Percentiles rank a stretch among this genome's conserved stretches.
phyloP scores from a whole-genome alignment of 805 yeast genomes.

The Schizosaccharomyces lindneri region DNA sequence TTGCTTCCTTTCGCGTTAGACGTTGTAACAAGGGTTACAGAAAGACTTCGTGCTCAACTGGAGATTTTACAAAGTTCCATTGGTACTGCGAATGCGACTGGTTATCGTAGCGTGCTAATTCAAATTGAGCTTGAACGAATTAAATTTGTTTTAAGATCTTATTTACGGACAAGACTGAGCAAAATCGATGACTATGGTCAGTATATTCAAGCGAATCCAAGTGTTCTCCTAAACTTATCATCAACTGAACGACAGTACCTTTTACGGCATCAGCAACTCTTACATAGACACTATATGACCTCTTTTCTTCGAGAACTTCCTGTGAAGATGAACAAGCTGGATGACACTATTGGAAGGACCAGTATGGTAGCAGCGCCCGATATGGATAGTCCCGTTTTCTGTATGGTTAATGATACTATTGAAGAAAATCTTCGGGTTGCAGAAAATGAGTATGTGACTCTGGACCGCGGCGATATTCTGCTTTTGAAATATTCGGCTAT shows the following conservation, averaged over 20 bases:
- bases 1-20: background rate
- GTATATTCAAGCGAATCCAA: slow-evolving; percentile 25
- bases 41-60: background rate
- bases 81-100: background rate
- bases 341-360: slow-evolving; percentile 42
- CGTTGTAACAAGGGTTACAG: background rate
- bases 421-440: background rate
- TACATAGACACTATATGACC: slow-evolving; percentile 38
- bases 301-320: slow-evolving; percentile 50
- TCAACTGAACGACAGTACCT: slow-evolving; percentile 39
- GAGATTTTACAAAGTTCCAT: background rate
- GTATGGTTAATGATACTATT: slow-evolving; percentile 24
- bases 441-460: background rate
- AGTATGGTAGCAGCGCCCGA: slow-evolving; percentile 67
- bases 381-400: slow-evolving; percentile 49
- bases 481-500: background rate
- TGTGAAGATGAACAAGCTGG: slow-evolving; percentile 39
- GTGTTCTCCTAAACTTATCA: slow-evolving; percentile 22
- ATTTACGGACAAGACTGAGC: slow-evolving; percentile 46
- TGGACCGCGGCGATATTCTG: background rate
- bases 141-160: slow-evolving; percentile 56
- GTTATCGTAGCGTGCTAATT: slow-evolving; percentile 26
- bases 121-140: slow-evolving; percentile 82
- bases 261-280: slow-evolving; percentile 35
- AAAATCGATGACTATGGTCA: slow-evolving; percentile 43